Percentiles rank a stretch among this genome's conserved stretches.
Evolutionary conservation across 768 basidiomycete genomes (phyloP).

Genomic region (Termitomyces sp.): DNA sequence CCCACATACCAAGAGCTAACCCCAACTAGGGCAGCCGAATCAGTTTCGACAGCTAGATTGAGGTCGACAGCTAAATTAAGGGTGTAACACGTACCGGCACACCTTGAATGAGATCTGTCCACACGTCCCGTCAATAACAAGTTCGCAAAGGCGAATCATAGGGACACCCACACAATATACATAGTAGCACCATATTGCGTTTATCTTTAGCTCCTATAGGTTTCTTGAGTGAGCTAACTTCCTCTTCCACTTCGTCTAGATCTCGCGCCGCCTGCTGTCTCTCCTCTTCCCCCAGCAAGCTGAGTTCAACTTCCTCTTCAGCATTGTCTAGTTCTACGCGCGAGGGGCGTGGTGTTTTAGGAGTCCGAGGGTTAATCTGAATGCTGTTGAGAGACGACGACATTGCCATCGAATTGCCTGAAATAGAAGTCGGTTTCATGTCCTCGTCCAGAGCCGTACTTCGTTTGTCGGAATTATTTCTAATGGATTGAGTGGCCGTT

Average conservation of each 20-base stretch:
- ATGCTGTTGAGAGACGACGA: constrained; percentile 60
- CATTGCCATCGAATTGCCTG: constrained; percentile 43
- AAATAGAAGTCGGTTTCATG: constrained; percentile 36
- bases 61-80: neutral
- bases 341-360: constrained; percentile 40
- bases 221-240: constrained; percentile 33
- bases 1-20: constrained; percentile 75
- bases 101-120: constrained; percentile 76
- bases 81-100: constrained; percentile 65
- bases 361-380: constrained; percentile 54
- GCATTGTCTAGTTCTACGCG: constrained; percentile 31
- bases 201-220: constrained; percentile 74
- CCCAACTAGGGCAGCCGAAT: constrained; percentile 52
- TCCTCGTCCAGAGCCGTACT: constrained; percentile 25
- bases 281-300: constrained; percentile 57
- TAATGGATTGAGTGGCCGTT: constrained; percentile 15
- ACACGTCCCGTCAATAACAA: constrained; percentile 10
- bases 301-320: constrained; percentile 60
- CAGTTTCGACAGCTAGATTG: constrained; percentile 1
- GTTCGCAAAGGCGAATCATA: constrained; percentile 3
- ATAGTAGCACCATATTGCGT: constrained; percentile 78
- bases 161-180: constrained; percentile 75
- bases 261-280: constrained; percentile 42
- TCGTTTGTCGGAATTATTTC: constrained; percentile 15
- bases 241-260: constrained; percentile 36